Conservation (phyloP, 176 grass and related monocot species). For the Cenchrus americanus region DNA sequence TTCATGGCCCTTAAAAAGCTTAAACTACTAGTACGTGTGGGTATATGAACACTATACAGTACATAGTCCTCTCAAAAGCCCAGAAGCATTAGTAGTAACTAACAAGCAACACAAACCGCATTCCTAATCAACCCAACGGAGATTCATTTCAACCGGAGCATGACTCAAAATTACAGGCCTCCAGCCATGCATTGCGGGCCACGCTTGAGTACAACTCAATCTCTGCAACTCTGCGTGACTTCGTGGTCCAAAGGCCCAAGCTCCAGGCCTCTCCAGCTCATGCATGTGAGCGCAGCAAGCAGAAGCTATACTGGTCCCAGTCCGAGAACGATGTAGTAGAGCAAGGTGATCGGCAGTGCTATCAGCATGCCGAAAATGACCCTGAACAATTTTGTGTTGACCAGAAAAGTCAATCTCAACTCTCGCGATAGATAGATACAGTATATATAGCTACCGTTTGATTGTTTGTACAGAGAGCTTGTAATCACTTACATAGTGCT, state of each 20-base stretch:
- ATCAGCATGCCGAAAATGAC: slow-evolving; percentile 98
- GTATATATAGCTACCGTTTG: too few species aligned
- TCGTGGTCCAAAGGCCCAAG: background rate
- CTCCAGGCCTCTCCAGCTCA: slow-evolving; percentile 1
- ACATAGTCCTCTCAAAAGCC: background rate
- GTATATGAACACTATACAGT: background rate
- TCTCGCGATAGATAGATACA: background rate
- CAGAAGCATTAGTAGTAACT: background rate
- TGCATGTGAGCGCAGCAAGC: background rate
- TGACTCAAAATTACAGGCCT: slow-evolving; percentile 42
- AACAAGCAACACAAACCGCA: slow-evolving; percentile 33
- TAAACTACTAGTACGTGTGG: background rate
- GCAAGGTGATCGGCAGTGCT: slow-evolving; percentile 78
- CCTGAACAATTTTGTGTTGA: slow-evolving; percentile 41
- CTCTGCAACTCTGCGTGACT: background rate
- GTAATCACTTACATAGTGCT: slow-evolving; percentile 75
- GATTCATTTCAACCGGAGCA: background rate
- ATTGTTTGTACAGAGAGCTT: too few species aligned
- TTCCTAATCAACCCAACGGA: slow-evolving; percentile 12
- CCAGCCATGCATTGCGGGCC: background rate
- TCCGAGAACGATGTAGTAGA: slow-evolving; percentile 81
- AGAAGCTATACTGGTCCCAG: slow-evolving; percentile 43
- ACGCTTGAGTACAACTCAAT: background rate
- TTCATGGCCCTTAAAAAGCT: background rate
- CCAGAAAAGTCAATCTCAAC: background rate